Evolutionary conservation across 805 yeast genomes (phyloP).

Genomic region (Lipomyces sp.): DNA sequence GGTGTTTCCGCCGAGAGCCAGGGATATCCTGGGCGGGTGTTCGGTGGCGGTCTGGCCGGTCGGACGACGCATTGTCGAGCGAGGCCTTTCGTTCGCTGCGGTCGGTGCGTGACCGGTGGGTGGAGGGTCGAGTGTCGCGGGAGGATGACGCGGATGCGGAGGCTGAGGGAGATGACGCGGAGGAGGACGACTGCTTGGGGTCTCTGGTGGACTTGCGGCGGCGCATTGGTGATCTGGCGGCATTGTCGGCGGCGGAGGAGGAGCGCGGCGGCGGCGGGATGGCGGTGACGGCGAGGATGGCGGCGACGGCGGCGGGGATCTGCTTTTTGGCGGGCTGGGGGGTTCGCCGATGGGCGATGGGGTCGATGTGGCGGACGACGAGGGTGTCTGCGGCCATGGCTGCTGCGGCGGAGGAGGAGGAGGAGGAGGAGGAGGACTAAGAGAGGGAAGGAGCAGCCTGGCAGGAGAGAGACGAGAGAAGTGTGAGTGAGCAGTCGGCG

Average conservation of each 20-base stretch:
- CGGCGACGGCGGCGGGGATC: constrained; percentile 29
- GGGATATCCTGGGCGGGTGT: no score
- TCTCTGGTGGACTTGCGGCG: not conserved
- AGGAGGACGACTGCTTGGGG: not conserved
- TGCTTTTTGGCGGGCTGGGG: not conserved
- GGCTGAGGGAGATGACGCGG: not conserved
- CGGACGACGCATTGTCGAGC: no score
- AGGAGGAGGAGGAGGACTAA: not conserved
- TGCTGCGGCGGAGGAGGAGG: not conserved
- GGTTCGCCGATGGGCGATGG: no score
- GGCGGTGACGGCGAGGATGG: constrained; percentile 29
- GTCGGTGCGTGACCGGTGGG: no score
- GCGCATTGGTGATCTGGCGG: not conserved
- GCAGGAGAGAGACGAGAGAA: not conserved
- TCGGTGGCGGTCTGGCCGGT: no score
- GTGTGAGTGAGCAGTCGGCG: no score
- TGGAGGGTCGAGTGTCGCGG: not conserved
- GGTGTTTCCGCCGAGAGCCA: no score
- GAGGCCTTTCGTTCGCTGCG: no score
- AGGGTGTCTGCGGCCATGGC: constrained; percentile 18
- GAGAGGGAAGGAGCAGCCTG: not conserved
- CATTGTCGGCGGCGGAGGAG: not conserved
- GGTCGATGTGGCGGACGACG: constrained; percentile 10
- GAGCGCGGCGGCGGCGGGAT: constrained; percentile 23
- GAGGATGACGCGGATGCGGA: not conserved